These are phyloP conservation scores for Larix kaempferi DNA, from an alignment of 75 land plant genomes.

Conservation along the genomic window DNA sequence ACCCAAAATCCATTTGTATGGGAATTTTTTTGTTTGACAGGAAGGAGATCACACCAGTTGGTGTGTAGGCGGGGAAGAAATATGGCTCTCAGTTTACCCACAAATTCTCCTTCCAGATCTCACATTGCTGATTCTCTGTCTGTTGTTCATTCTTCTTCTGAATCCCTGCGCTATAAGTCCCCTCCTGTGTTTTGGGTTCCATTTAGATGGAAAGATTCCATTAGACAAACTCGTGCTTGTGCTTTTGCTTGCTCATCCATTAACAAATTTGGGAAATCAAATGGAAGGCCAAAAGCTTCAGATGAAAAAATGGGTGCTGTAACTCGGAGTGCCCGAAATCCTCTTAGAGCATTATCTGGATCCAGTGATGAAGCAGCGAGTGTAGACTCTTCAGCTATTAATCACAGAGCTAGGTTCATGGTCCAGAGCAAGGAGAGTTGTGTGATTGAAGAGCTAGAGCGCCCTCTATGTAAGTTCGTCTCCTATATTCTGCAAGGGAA, in stretches of 20 bases:
- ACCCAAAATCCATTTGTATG: no score
- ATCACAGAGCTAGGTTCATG: not conserved
- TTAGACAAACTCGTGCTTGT: not conserved
- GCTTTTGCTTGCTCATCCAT: not conserved
- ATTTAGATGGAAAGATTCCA: not conserved
- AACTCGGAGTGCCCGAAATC: not conserved
- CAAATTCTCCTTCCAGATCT: not conserved
- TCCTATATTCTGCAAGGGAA: not conserved
- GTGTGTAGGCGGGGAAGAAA: not conserved
- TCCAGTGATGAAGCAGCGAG: slow-evolving; percentile 10
- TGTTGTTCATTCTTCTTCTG: not conserved
- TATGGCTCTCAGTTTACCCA: not conserved
- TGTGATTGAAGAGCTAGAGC: slow-evolving; percentile 11
- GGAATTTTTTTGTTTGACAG: no score
- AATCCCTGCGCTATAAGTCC: not conserved
- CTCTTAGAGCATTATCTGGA: slow-evolving; percentile 8
- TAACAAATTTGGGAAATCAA: not conserved
- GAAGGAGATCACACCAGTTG: no score
- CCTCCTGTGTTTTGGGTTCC: not conserved
- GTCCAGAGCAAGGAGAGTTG: not conserved
- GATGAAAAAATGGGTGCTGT: not conserved
- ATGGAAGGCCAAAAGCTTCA: not conserved
- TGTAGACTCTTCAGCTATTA: not conserved
- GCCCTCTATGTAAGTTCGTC: slow-evolving; percentile 4
- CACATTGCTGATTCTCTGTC: not conserved